Percentiles rank a stretch among this genome's conserved stretches.
These are phyloP conservation scores for Chaetomium sp. DNA, from an alignment of 2,329 filamentous ascomycete species.

Conservation along the genomic window DNA sequence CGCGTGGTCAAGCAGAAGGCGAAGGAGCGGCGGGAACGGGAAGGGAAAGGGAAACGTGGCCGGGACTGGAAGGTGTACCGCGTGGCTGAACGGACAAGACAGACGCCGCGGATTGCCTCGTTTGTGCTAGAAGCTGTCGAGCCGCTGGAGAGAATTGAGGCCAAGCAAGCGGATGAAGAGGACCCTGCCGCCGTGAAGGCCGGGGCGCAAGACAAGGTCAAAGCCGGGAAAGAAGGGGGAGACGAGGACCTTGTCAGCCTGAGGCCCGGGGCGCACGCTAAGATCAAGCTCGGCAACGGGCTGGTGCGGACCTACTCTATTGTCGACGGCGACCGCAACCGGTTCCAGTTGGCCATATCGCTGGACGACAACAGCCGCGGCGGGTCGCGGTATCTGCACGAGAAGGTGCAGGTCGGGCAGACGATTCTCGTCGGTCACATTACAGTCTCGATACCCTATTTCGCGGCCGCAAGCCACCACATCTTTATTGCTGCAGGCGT, in stretches of 20 bases:
- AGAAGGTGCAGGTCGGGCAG: conserved; percentile 40
- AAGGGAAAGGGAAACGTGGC: conserved; percentile 16
- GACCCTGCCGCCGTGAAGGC: conserved; percentile 31
- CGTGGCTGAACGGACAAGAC: conserved; percentile 42
- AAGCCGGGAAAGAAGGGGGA: conserved; percentile 36
- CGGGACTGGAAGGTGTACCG: conserved; percentile 40
- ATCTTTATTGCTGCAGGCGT: conserved; percentile 60
- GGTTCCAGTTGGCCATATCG: conserved; percentile 53
- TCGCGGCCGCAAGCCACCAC: conserved; percentile 46
- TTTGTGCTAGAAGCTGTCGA: conserved; percentile 45
- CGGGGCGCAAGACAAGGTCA: conserved; percentile 52
- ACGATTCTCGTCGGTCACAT: conserved; percentile 45
- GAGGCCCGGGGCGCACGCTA: conserved; percentile 46
- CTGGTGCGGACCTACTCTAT: conserved; percentile 56
- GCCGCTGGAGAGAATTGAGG: conserved; percentile 20
- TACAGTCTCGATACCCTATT: conserved; percentile 42
- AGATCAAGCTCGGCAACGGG: conserved; percentile 49
- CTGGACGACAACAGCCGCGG: conserved; percentile 50
- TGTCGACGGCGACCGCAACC: conserved; percentile 42
- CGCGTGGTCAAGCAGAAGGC: conserved; percentile 42
- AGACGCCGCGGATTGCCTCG: conserved; percentile 46
- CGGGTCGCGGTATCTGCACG: conserved; percentile 55
- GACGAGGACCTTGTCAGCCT: conserved; percentile 31
- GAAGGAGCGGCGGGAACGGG: conserved; percentile 22
- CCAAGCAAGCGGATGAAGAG: conserved; percentile 18